Conservation (phyloP, 495 filamentous ascomycete genomes). For the Halenospora varia region DNA sequence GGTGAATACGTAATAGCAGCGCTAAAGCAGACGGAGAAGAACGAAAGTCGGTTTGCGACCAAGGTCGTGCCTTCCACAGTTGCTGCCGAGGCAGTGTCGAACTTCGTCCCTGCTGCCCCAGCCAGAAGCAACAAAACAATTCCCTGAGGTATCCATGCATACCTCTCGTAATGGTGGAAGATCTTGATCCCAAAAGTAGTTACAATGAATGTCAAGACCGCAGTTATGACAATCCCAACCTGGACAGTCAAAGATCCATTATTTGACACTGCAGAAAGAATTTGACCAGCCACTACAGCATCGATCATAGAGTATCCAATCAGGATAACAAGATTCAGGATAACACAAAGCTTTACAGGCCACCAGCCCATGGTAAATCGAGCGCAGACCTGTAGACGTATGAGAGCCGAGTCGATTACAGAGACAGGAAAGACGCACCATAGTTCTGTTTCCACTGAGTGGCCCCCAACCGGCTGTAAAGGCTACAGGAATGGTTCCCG, state of each 20-base stretch:
- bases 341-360: slow-evolving; percentile 68
- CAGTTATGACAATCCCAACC: slow-evolving; percentile 69
- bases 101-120: slow-evolving; percentile 60
- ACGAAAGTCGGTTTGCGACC: slow-evolving; percentile 57
- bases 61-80: slow-evolving; percentile 47
- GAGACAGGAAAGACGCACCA: slow-evolving; percentile 49
- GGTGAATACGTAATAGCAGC: slow-evolving; percentile 57
- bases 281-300: slow-evolving; percentile 69
- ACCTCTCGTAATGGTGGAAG: slow-evolving; percentile 71
- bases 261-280: slow-evolving; percentile 65
- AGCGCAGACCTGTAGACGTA: slow-evolving; percentile 63
- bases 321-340: slow-evolving; percentile 68
- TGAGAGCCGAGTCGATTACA: no score
- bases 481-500: slow-evolving; percentile 56
- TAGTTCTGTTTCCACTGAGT: slow-evolving; percentile 63
- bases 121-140: slow-evolving; percentile 63
- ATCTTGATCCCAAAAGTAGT: slow-evolving; percentile 70
- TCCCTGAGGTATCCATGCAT: slow-evolving; percentile 65
- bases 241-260: slow-evolving; percentile 58
- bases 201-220: slow-evolving; percentile 61
- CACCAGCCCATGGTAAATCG: slow-evolving; percentile 79
- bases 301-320: slow-evolving; percentile 69
- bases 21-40: slow-evolving; percentile 62
- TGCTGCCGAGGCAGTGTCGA: slow-evolving; percentile 51
- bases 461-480: slow-evolving; percentile 76